Base-by-base conservation (phyloP, 2,329 filamentous ascomycete genomes). In the Coniochaeta pulveracea region DNA sequence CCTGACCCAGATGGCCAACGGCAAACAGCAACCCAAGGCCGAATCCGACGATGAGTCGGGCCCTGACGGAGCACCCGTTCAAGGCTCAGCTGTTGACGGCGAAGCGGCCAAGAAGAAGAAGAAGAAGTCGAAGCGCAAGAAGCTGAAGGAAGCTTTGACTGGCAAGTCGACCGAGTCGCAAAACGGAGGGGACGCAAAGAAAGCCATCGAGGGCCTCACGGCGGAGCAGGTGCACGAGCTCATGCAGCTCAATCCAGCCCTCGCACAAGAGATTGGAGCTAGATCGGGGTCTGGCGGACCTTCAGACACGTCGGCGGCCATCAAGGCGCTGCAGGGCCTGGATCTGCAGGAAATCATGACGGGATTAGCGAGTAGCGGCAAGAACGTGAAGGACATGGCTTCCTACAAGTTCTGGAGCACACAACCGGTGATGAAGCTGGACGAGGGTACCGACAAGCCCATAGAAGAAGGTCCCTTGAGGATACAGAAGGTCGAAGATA, bases 381-480 rank as follows among this genome's bases (percentile, higher is more conserved):
- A 91, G 68, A 93, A 93, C 50, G 79, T 76, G 47, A 95, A 94
- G 64, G 88, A 95, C 52, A 94, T 95, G 85, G 86, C 80, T 6
- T 84, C 80, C 37, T 95, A 96, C 69, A 95, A 93, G 60, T 98
- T 98, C 64, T 98, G 91, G 91, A 79, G 85, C 56, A 98, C 91
- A 29, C 91, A 98, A 57, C 91, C 91, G 1, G 91, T 98, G 38
- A 83, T 84, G 33, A 80, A 79, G 50, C 94, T 96, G 50, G 79
- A 72, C 47, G 64, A 78, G 54, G 57, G 65, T 38, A 46, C 50
- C 10, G 59, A 44, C 38, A 61, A 68, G 41, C 52, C 59, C 23
- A 49, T 76, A 31, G 65, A 76, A 41, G 88, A 96, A 48, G 91
- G 91, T 0, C 85, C 88, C 0, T 83, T 98, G 52, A 82, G 80